These are phyloP conservation scores for Pichia sorboxylosa DNA, from an alignment of 1,139 yeast genomes.

Conservation along the genomic window DNA sequence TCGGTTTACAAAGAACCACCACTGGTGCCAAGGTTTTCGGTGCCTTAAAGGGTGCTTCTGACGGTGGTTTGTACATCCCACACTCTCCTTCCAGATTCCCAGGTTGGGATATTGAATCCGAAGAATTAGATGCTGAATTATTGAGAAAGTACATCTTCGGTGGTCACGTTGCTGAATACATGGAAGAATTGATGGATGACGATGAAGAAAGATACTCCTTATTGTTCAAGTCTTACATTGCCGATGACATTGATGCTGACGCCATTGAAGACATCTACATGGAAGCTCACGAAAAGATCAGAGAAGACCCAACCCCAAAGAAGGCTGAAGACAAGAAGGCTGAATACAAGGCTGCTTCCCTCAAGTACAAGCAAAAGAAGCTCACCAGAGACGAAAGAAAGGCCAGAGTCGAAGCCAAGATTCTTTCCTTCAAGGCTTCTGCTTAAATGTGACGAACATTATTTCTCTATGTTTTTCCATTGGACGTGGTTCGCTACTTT, in stretches of 20 bases:
- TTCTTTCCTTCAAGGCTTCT: constrained; percentile 65
- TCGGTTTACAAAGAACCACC: constrained; percentile 99
- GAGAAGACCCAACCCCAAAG: constrained; percentile 90
- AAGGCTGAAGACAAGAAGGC: constrained; percentile 93
- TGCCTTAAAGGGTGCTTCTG: constrained; percentile 99
- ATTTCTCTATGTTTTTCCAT: no score
- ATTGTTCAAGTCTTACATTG: constrained; percentile 93
- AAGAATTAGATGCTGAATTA: constrained; percentile 95
- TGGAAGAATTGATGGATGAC: constrained; percentile 99
- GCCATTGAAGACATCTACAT: constrained; percentile 91
- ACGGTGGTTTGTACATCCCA: constrained; percentile 99
- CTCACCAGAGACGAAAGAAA: constrained; percentile 86
- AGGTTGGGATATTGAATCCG: constrained; percentile 98
- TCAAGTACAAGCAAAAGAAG: constrained; percentile 82
- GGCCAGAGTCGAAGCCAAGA: constrained; percentile 83
- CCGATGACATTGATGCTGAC: constrained; percentile 95
- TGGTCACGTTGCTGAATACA: constrained; percentile 99
- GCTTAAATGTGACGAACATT: constrained; percentile 8
- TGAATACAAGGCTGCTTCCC: constrained; percentile 94
- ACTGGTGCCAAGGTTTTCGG: constrained; percentile 99
- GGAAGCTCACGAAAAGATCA: constrained; percentile 90
- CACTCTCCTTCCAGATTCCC: constrained; percentile 99
- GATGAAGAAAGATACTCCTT: constrained; percentile 99
- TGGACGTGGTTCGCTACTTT: no score
- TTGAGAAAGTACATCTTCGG: constrained; percentile 94